These are phyloP conservation scores for Xylogone sp. DNA, from an alignment of 2,329 filamentous ascomycete species.

Conservation along the genomic window DNA sequence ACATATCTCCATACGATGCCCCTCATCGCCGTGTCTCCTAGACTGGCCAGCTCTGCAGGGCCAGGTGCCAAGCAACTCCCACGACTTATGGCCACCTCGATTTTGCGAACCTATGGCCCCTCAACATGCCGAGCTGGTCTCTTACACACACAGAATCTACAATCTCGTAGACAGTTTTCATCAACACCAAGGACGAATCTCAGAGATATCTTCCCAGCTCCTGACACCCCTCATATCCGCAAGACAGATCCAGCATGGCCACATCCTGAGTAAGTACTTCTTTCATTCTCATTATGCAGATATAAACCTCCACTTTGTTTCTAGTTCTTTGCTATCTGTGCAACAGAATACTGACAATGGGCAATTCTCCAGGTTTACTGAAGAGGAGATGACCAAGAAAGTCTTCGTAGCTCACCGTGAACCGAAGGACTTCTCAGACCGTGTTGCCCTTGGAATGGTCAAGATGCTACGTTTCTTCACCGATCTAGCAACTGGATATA, in stretches of 20 bases:
- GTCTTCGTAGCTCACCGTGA: conserved; percentile 75
- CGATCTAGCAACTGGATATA: conserved; percentile 77
- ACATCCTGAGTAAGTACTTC: conserved; percentile 24
- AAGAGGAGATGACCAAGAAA: conserved; percentile 69
- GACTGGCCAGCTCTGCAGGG: neutral
- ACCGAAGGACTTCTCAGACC: conserved; percentile 70
- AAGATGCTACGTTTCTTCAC: conserved; percentile 74
- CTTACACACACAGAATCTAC: neutral
- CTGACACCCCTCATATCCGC: conserved; percentile 41
- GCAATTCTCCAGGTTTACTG: conserved; percentile 54
- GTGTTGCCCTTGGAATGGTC: conserved; percentile 72
- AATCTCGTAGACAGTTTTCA: conserved; percentile 20
- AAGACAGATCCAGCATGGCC: conserved; percentile 64
- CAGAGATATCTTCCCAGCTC: conserved; percentile 26
- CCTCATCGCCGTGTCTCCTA: neutral
- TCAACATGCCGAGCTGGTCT: neutral
- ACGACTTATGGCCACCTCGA: neutral
- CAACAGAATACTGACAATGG: neutral
- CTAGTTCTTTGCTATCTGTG: neutral
- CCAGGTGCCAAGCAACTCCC: neutral
- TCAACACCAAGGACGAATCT: conserved; percentile 21
- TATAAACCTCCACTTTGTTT: neutral
- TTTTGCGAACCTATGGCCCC: neutral
- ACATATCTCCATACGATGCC: neutral
- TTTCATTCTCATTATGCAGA: neutral